phyloP scores from a whole-genome alignment of 768 basidiomycete species.

The Erythrobasidium yunnanense region DNA sequence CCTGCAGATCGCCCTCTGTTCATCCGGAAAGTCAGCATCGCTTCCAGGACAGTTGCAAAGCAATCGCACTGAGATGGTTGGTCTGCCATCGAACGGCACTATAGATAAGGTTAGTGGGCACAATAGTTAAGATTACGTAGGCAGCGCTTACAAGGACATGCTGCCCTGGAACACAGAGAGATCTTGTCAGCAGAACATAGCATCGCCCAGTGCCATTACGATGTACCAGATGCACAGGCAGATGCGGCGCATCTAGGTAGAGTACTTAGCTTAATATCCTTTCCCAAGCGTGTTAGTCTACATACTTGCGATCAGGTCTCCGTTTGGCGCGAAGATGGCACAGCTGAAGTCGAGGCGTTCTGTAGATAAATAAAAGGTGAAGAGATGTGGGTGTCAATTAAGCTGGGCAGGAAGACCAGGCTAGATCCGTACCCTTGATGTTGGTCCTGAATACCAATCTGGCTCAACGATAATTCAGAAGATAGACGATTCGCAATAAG shows the following conservation, averaged over 20 bases:
- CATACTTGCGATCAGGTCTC: slow-evolving; percentile 76
- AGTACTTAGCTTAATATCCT: slow-evolving; percentile 53
- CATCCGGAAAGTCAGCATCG: neutral
- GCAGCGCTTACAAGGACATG: slow-evolving; percentile 8
- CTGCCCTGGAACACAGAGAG: slow-evolving; percentile 31
- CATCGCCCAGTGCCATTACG: neutral
- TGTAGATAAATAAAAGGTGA: slow-evolving; percentile 81
- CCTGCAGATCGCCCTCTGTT: slow-evolving; percentile 22
- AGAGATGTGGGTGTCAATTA: slow-evolving; percentile 58
- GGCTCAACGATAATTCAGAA: too few relatives aligned
- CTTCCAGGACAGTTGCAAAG: neutral
- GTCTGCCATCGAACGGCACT: slow-evolving; percentile 82
- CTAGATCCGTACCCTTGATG: slow-evolving; percentile 24
- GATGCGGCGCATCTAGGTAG: slow-evolving; percentile 38
- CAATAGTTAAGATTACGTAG: too few relatives aligned
- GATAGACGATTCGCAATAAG: neutral
- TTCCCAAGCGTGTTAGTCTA: neutral
- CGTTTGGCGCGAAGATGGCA: slow-evolving; percentile 87
- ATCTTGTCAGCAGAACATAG: slow-evolving; percentile 16
- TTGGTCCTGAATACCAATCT: slow-evolving; percentile 30
- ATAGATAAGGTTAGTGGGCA: too few relatives aligned
- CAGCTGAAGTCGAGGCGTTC: slow-evolving; percentile 91
- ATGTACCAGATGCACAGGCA: slow-evolving; percentile 31
- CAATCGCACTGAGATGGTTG: slow-evolving; percentile 49
- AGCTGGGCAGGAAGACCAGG: slow-evolving; percentile 14